Conservation (phyloP, 345 rosid species). For the Populus simonii region DNA sequence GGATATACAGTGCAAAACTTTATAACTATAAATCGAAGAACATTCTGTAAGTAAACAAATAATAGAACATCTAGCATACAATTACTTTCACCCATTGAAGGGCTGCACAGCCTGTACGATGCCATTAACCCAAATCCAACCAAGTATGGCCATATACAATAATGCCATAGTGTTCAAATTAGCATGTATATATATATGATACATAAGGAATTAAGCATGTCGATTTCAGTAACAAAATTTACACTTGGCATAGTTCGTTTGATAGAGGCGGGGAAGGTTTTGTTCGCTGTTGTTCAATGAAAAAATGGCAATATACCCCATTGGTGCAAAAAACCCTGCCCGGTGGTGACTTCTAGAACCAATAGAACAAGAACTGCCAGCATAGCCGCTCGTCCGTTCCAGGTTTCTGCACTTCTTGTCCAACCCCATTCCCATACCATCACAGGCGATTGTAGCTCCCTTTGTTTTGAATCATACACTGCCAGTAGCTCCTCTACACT, state of each 20-base stretch:
- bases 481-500: constrained; percentile 92
- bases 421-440: constrained; percentile 99
- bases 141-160: neutral
- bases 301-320: constrained; percentile 70
- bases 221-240: constrained; percentile 16
- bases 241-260: neutral
- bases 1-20: too few species aligned
- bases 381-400: constrained; percentile 99
- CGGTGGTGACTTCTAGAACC: constrained; percentile 89
- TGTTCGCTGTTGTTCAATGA: constrained; percentile 27
- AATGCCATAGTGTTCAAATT: neutral
- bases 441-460: constrained; percentile 89
- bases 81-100: constrained; percentile 1
- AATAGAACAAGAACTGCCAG: constrained; percentile 76
- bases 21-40: neutral
- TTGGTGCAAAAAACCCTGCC: constrained; percentile 90
- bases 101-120: neutral
- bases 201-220: neutral
- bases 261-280: neutral
- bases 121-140: constrained; percentile 13
- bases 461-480: constrained; percentile 82
- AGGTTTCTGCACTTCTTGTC: constrained; percentile 98
- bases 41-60: neutral
- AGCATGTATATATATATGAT: constrained; percentile 1
- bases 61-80: constrained; percentile 8